These are phyloP conservation scores for Paralagenidium karlingii DNA, from an alignment of 352 stramenopile species.

Conservation along the genomic window DNA sequence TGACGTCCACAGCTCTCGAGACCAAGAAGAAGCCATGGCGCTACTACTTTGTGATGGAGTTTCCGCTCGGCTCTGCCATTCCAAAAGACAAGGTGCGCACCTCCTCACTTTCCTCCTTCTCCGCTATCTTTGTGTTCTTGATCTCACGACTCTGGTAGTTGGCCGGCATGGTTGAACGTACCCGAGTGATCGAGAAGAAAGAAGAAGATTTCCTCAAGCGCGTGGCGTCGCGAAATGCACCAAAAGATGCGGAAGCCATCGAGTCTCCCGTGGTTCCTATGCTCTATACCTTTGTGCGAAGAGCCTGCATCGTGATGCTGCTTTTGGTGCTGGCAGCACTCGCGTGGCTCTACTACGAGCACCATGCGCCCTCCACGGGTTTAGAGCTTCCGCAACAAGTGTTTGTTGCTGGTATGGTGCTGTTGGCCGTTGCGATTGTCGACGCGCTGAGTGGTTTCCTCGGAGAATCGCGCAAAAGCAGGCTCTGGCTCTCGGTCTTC, in stretches of 20 bases:
- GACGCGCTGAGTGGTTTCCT: too few species aligned
- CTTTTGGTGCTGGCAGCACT: constrained; percentile 4
- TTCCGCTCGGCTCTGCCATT: constrained; percentile 21
- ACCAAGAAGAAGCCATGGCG: constrained; percentile 44
- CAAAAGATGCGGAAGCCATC: constrained; percentile 4
- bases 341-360: constrained; percentile 9
- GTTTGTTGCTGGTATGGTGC: too few species aligned
- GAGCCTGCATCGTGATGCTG: constrained; percentile 11
- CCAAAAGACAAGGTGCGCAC: constrained; percentile 26
- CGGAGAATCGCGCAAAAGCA: too few species aligned
- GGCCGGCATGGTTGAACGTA: constrained; percentile 26
- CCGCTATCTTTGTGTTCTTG: too few species aligned
- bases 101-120: too few species aligned
- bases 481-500: too few species aligned
- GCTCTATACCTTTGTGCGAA: constrained; percentile 14
- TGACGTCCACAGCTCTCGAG: constrained; percentile 2
- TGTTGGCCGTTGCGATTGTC: too few species aligned
- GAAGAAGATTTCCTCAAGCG: constrained; percentile 38
- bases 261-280: constrained; percentile 8
- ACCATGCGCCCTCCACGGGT: too few species aligned
- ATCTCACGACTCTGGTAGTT: too few species aligned
- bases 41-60: constrained; percentile 50
- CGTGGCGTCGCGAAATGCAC: constrained; percentile 17
- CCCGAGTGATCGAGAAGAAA: constrained; percentile 19
- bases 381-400: too few species aligned